phyloP scores from a whole-genome alignment of 768 basidiomycete genomes.

The Lepiota subincarnata region DNA sequence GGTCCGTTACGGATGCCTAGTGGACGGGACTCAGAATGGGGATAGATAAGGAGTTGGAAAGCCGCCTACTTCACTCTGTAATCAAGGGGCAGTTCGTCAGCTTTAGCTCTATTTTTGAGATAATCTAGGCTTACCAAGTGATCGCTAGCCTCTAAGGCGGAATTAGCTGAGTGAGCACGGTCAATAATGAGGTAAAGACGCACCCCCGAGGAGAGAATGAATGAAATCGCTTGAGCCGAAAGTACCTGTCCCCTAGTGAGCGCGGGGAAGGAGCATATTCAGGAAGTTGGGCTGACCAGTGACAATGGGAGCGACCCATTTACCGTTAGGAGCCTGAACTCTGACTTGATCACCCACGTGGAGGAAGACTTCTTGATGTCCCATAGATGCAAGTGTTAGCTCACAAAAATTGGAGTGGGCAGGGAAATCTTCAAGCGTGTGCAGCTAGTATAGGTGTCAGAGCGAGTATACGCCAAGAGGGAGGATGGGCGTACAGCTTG shows the following conservation, averaged over 20 bases:
- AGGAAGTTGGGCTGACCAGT: slow-evolving; percentile 45
- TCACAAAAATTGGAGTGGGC: slow-evolving; percentile 93
- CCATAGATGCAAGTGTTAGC: slow-evolving; percentile 69
- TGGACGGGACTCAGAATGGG: slow-evolving; percentile 12
- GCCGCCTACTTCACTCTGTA: slow-evolving; percentile 30
- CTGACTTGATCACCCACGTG: slow-evolving; percentile 83
- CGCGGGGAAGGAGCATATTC: neutral
- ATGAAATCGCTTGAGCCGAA: slow-evolving; percentile 80
- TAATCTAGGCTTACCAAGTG: slow-evolving; percentile 43
- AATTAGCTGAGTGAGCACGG: neutral
- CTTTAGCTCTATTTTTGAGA: neutral
- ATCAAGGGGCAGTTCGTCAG: neutral
- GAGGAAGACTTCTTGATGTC: slow-evolving; percentile 71
- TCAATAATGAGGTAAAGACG: slow-evolving; percentile 19
- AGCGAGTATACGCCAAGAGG: neutral
- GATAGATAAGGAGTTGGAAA: neutral
- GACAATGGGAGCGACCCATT: slow-evolving; percentile 74
- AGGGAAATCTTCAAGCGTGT: slow-evolving; percentile 82
- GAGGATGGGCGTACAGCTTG: slow-evolving; percentile 44
- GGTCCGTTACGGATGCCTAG: slow-evolving; percentile 81
- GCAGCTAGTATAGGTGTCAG: slow-evolving; percentile 41
- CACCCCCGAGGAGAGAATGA: slow-evolving; percentile 70
- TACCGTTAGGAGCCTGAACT: slow-evolving; percentile 70
- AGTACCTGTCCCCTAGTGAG: slow-evolving; percentile 38
- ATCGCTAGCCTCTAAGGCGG: slow-evolving; percentile 51